Base-by-base conservation (phyloP, 2,329 filamentous ascomycete species). In the Gnomoniopsis smithogilvyi region DNA sequence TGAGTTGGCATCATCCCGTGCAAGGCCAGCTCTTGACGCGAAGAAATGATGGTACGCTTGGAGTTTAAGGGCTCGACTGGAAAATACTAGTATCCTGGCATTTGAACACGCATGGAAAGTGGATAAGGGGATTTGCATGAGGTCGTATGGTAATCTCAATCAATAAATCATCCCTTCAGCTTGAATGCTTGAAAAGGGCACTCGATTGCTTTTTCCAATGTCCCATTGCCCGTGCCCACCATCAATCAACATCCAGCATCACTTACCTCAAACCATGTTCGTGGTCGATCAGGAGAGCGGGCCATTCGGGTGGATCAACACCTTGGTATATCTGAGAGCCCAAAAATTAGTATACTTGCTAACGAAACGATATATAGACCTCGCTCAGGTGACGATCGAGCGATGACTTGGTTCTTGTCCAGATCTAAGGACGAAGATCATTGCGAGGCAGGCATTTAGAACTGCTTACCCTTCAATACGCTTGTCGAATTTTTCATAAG, bases 401-500 rank as follows among this genome's bases (percentile, higher is more conserved):
- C 22, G 15, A 15, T n/a, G 6, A 26, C 7, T n/a, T 11, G 24
- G 14, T 11, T 3, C 26, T 30, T 30, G 8, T 30, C 8, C 36
- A 12, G 12, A 41, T 15, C 17, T 6, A 1, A 2, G 6, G 17
- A 15, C 7, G 36, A 41, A n/a, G 4, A n/a, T 41, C 36, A 7
- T n/a, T 12, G 36, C 17, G 36, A 14, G 12, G 36, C 36, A 14
- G 12, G 36, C 12, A 12, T 41, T 14, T 14, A 41, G 12, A 41
- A 10, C 14, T 12, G 33, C 56, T 58, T 21, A 88, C 1, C 86
- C 86, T 48, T 89, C 85, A 36, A 86, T 79, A 51, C 85, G 74
- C 71, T 83, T 81, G 67, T 89, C 85, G 65, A 89, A 89, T 68
- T 87, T 88, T 50, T 85, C 78, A 64, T 89, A 89, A 0, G 84